Conservation (phyloP, 2,329 filamentous ascomycete species). For the Paraphaeosphaeria sporulosa region DNA sequence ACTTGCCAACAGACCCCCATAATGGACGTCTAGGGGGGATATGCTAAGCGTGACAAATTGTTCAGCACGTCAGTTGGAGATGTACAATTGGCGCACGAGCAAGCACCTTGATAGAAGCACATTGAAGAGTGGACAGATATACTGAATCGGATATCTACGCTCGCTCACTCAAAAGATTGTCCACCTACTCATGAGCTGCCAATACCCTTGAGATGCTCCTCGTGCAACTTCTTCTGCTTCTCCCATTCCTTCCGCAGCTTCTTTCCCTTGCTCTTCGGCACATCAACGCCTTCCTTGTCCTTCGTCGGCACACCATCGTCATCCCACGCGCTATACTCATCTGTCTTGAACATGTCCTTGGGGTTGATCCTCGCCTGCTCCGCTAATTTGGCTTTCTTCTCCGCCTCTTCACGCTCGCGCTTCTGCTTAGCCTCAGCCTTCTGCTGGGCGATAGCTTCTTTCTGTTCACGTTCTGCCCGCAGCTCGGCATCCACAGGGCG, state of each 20-base stretch:
- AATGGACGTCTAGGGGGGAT: background rate
- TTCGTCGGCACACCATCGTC: constrained; percentile 80
- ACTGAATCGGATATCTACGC: constrained; percentile 4
- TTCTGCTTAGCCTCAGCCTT: constrained; percentile 55
- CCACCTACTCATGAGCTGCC: constrained; percentile 5
- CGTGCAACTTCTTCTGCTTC: constrained; percentile 84
- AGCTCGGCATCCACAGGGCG: constrained; percentile 69
- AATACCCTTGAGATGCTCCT: constrained; percentile 50
- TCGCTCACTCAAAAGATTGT: background rate
- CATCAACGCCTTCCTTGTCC: constrained; percentile 77
- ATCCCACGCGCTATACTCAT: constrained; percentile 80
- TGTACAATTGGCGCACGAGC: too few species aligned
- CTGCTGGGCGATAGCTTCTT: constrained; percentile 56
- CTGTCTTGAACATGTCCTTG: constrained; percentile 64
- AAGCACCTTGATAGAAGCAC: background rate
- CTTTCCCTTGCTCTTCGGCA: constrained; percentile 81
- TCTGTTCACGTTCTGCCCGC: constrained; percentile 60
- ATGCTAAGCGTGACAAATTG: too few species aligned
- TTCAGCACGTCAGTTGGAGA: too few species aligned
- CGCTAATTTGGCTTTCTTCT: constrained; percentile 61
- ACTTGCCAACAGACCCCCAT: background rate
- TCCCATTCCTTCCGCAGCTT: constrained; percentile 91
- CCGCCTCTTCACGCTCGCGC: constrained; percentile 67
- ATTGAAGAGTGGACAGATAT: background rate
- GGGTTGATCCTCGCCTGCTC: constrained; percentile 66